Conservation (phyloP, 371 early-diverging fungal species). For the Phascolomyces articulosus region DNA sequence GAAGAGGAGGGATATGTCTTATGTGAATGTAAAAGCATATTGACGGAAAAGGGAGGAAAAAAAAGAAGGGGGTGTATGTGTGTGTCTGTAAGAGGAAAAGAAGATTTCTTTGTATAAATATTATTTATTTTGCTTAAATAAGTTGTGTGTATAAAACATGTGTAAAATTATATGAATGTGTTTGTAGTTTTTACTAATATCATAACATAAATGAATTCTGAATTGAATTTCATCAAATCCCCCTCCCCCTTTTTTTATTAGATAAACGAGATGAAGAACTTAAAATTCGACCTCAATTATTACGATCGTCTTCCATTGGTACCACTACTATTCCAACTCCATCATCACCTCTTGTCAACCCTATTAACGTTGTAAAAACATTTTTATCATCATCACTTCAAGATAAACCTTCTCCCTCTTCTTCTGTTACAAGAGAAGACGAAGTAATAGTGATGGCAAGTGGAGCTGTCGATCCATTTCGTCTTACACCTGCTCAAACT, state of each 20-base stretch:
- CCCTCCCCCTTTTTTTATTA: background rate
- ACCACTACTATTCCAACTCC: background rate
- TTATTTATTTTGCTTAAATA: too few relatives aligned
- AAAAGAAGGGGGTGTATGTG: too few relatives aligned
- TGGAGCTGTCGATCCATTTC: conserved; percentile 24
- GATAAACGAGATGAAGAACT: conserved; percentile 7
- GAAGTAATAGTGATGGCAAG: conserved; percentile 16
- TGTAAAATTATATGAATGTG: too few relatives aligned
- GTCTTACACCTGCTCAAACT: conserved; percentile 26
- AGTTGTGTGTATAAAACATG: too few relatives aligned
- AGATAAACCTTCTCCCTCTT: background rate
- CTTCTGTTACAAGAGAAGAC: conserved; percentile 6
- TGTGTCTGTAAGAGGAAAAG: too few relatives aligned
- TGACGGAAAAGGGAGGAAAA: too few relatives aligned
- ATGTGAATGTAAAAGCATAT: too few relatives aligned
- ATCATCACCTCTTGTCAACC: conserved; percentile 9
- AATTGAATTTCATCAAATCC: too few relatives aligned
- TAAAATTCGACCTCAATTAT: background rate
- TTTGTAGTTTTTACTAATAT: too few relatives aligned
- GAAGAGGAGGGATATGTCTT: too few relatives aligned
- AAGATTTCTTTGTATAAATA: too few relatives aligned
- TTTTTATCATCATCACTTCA: background rate
- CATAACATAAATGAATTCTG: background rate
- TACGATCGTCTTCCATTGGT: background rate
- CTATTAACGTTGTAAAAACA: conserved; percentile 6